Conservation (phyloP, 257 asterid genomes). For the Solanum megistacrolobum region DNA sequence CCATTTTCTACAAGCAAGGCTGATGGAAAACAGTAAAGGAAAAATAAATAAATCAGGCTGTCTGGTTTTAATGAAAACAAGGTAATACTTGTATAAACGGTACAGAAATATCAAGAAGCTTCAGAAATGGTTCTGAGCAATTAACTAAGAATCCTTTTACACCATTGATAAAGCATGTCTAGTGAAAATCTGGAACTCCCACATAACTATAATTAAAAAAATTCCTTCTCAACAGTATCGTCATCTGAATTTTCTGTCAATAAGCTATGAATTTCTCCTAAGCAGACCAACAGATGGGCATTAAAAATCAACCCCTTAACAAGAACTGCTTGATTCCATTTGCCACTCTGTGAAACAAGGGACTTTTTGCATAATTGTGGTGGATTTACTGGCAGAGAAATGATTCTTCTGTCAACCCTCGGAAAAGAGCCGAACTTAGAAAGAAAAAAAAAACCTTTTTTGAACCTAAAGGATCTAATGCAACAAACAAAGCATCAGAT, state of each 20-base stretch:
- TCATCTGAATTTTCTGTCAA: not conserved
- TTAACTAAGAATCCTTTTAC: not conserved
- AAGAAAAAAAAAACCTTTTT: no score
- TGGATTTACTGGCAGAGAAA: not conserved
- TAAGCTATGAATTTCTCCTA: not conserved
- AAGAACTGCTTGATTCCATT: not conserved
- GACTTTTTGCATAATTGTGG: not conserved
- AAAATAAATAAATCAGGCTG: not conserved
- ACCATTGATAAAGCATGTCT: not conserved
- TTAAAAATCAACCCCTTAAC: not conserved
- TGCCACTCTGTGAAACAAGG: not conserved
- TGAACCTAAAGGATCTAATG: not conserved
- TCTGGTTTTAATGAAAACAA: not conserved
- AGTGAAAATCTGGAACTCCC: not conserved
- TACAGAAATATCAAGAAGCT: not conserved
- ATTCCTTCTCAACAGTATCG: not conserved
- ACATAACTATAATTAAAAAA: not conserved
- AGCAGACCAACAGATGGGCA: not conserved
- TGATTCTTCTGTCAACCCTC: not conserved
- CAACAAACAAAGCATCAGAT: not conserved
- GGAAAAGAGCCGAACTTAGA: not conserved
- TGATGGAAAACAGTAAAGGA: conserved; percentile 13
- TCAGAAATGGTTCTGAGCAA: not conserved
- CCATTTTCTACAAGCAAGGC: conserved; percentile 83
- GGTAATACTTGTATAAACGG: not conserved